A percentile compares a stretch with the other conserved stretches of the same genome.
Conservation (phyloP, 1,139 yeast genomes). For the Pichia sp. region DNA sequence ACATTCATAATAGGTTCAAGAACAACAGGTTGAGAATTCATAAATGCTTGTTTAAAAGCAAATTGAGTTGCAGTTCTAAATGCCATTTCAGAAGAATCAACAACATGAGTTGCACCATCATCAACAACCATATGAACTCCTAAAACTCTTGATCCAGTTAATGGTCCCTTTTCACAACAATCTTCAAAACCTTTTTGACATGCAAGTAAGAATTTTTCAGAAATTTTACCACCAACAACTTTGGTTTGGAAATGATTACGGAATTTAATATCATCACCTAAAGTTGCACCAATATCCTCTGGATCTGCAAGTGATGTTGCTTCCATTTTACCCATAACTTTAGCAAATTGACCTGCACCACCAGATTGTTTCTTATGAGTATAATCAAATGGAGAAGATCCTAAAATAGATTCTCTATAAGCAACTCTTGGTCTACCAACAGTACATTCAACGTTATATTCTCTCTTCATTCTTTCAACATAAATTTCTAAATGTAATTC, state of each 20-base stretch:
- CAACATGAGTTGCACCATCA: constrained; percentile 97
- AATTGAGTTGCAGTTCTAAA: constrained; percentile 88
- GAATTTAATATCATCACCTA: constrained; percentile 26
- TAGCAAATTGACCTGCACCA: constrained; percentile 99
- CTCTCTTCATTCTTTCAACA: constrained; percentile 96
- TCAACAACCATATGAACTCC: constrained; percentile 91
- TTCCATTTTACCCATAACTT: constrained; percentile 79
- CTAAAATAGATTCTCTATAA: constrained; percentile 85
- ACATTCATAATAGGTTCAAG: constrained; percentile 96
- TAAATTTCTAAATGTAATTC: constrained; percentile 94
- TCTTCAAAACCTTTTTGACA: constrained; percentile 96
- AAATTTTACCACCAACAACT: constrained; percentile 94
- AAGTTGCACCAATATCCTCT: constrained; percentile 24
- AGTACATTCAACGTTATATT: constrained; percentile 88
- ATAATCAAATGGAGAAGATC: constrained; percentile 75
- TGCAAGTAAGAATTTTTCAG: constrained; percentile 90
- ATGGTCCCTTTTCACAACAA: constrained; percentile 92
- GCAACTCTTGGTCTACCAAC: constrained; percentile 99
- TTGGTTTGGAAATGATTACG: constrained; percentile 70
- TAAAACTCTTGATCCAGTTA: constrained; percentile 86
- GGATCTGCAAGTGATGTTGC: constrained; percentile 48
- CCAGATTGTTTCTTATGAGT: constrained; percentile 98
- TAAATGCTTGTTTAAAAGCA: constrained; percentile 88
- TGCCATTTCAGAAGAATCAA: constrained; percentile 93
- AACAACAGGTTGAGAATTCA: constrained; percentile 76